Conservation (phyloP, 2,329 filamentous ascomycete species). For the Pyricularia grisea region DNA sequence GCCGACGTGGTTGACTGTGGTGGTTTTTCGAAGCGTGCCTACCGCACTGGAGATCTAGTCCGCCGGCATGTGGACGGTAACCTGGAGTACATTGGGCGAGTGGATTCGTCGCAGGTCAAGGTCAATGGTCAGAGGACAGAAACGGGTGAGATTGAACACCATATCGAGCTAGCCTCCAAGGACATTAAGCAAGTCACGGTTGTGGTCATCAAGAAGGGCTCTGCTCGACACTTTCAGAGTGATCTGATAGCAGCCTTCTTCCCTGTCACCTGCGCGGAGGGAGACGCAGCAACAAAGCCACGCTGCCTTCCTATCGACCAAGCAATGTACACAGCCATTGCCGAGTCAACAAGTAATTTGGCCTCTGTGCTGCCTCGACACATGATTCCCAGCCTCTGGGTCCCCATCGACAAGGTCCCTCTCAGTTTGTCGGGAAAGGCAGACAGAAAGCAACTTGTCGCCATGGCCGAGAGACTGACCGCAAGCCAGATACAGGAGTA, state of each 20-base stretch:
- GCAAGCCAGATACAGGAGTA: not conserved
- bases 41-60: conserved; percentile 17
- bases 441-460: conserved; percentile 6
- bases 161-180: not conserved
- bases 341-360: conserved; percentile 8
- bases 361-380: conserved; percentile 12
- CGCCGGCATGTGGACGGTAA: conserved; percentile 10
- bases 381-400: conserved; percentile 16
- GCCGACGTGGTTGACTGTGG: conserved; percentile 4
- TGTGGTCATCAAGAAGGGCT: not conserved
- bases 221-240: conserved; percentile 1
- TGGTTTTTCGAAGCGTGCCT: conserved; percentile 8
- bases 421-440: conserved; percentile 16
- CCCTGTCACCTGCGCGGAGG: not conserved
- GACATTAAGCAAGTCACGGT: not conserved
- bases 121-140: conserved; percentile 7
- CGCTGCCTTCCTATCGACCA: not conserved
- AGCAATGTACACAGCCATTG: not conserved
- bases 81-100: conserved; percentile 15
- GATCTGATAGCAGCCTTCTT: conserved; percentile 1
- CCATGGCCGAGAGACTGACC: conserved; percentile 6
- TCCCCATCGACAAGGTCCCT: conserved; percentile 12
- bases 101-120: conserved; percentile 18
- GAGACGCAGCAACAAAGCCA: not conserved
- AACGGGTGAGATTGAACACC: not conserved